phyloP scores from a whole-genome alignment of 2,329 filamentous ascomycete species.

The Penicillium sp. region DNA sequence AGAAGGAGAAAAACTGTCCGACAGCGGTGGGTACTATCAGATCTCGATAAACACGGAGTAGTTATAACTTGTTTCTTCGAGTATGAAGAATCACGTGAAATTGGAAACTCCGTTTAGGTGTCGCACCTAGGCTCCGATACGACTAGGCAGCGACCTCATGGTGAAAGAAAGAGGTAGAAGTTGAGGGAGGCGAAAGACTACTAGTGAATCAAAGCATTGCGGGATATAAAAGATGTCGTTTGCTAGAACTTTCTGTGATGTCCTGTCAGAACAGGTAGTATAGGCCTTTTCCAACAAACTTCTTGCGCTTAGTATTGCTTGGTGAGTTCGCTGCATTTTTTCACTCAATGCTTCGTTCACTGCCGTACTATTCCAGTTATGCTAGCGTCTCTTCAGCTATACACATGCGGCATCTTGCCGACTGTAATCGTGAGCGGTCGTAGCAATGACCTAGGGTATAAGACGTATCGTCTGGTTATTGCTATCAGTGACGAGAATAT shows the following conservation, averaged over 20 bases:
- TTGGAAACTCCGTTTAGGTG: not conserved
- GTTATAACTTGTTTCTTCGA: not conserved
- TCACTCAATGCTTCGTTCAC: not conserved
- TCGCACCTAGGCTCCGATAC: not conserved
- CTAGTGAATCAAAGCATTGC: not conserved
- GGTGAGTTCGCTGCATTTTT: not conserved
- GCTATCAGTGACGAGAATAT: not conserved
- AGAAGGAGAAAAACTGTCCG: not conserved
- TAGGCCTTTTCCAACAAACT: not conserved
- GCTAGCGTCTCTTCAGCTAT: not conserved
- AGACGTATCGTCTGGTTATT: not conserved
- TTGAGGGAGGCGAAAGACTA: not conserved
- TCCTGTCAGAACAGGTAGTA: not conserved
- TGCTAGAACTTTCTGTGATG: not conserved
- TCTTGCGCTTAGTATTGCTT: not conserved
- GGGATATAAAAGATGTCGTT: not conserved
- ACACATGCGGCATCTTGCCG: constrained; percentile 2
- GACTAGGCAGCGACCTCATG: not conserved
- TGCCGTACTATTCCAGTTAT: not conserved
- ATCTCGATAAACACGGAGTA: not conserved
- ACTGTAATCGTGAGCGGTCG: constrained; percentile 10
- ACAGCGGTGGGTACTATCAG: not conserved
- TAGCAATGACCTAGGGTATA: not conserved
- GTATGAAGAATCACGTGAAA: not conserved
- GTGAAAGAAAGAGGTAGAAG: too few species aligned